Percentiles rank a stretch among this genome's conserved stretches.
These are phyloP conservation scores for Inga laurina DNA, from an alignment of 306 rosid genomes.

Conservation along the genomic window DNA sequence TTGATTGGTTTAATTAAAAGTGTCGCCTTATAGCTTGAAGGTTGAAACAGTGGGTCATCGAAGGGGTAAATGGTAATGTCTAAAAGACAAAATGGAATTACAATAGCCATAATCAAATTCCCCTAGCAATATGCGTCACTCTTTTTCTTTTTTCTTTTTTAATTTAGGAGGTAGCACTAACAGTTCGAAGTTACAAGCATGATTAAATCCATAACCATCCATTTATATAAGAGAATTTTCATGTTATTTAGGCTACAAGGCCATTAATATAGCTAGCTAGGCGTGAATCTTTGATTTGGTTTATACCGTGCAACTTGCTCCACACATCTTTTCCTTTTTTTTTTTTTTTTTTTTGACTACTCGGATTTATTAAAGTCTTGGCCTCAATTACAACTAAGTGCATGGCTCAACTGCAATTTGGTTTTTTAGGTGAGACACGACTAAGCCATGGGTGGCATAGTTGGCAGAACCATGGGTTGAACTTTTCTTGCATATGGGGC, in stretches of 20 bases:
- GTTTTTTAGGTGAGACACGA: too few species aligned
- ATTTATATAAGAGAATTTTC: too few species aligned
- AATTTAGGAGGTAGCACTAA: too few species aligned
- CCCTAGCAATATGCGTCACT: background rate
- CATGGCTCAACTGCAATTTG: too few species aligned
- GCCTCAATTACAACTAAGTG: background rate
- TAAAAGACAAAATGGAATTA: background rate
- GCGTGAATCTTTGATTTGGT: background rate
- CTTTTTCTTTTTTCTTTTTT: background rate
- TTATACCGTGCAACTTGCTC: slow-evolving; percentile 19
- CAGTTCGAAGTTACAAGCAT: too few species aligned
- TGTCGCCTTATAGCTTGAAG: background rate
- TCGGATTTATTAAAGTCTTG: too few species aligned
- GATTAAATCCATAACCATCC: too few species aligned
- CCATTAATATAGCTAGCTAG: too few species aligned
- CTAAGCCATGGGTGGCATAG: too few species aligned
- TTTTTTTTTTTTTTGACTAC: background rate
- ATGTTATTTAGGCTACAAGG: too few species aligned
- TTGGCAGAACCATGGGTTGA: background rate
- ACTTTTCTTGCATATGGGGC: background rate
- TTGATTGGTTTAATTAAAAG: background rate
- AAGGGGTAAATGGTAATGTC: background rate
- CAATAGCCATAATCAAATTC: background rate
- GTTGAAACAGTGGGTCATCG: background rate
- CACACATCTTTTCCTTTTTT: background rate